phyloP scores from a whole-genome alignment of 2,329 filamentous ascomycete species.

The Hortaea werneckii region DNA sequence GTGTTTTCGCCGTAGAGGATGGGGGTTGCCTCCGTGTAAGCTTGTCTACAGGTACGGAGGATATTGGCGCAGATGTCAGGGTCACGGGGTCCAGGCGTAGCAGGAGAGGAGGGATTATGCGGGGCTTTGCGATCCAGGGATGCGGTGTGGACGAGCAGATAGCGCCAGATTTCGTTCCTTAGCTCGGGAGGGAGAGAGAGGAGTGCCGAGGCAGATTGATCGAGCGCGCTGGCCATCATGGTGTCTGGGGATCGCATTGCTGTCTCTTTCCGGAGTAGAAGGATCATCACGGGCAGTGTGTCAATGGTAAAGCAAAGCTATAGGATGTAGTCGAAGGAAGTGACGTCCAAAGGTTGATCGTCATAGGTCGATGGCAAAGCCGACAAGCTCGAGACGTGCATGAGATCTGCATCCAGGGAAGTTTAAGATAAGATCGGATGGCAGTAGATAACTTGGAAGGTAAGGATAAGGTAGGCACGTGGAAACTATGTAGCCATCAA shows the following conservation, averaged over 20 bases:
- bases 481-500: too few relatives aligned
- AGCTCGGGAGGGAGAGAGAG: constrained; percentile 43
- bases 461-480: too few relatives aligned
- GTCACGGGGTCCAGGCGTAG: too few relatives aligned
- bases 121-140: too few relatives aligned
- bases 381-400: too few relatives aligned
- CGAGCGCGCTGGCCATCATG: constrained; percentile 3
- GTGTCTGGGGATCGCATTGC: background rate
- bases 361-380: too few relatives aligned
- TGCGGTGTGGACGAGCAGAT: constrained; percentile 1
- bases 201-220: constrained; percentile 16
- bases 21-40: constrained; percentile 31
- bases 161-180: constrained; percentile 45
- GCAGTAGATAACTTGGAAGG: too few relatives aligned
- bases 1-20: constrained; percentile 41
- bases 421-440: too few relatives aligned
- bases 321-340: background rate
- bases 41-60: constrained; percentile 31
- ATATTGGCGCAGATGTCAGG: constrained; percentile 29
- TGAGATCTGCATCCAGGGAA: too few relatives aligned
- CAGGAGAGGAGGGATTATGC: too few relatives aligned
- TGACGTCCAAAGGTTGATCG: background rate
- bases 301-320: too few relatives aligned
- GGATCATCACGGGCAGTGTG: constrained; percentile 5
- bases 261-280: constrained; percentile 9